Percentiles rank a stretch among this genome's conserved stretches.
These are phyloP conservation scores for Perilla frutescens DNA, from an alignment of 257 asterid genomes.

Conservation along the genomic window DNA sequence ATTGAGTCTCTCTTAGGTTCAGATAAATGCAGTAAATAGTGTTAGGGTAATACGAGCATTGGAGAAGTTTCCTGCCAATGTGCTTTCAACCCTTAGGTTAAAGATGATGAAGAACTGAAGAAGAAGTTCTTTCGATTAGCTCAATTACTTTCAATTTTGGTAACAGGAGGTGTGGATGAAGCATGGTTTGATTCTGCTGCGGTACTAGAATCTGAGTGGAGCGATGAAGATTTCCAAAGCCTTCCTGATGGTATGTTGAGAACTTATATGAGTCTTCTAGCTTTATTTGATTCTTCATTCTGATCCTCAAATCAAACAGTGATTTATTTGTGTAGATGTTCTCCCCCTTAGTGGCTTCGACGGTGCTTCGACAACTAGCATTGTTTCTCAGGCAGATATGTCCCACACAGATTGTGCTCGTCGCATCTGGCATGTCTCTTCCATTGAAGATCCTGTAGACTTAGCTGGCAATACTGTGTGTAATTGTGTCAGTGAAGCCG, in stretches of 20 bases:
- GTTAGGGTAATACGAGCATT: background rate
- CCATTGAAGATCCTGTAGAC: conserved; percentile 43
- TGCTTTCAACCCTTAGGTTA: background rate
- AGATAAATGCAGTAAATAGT: background rate
- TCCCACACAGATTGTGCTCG: conserved; percentile 32
- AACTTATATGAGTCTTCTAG: background rate
- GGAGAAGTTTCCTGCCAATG: conserved; percentile 1
- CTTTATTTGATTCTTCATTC: background rate
- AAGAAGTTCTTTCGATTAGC: background rate
- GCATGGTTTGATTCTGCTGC: conserved; percentile 83
- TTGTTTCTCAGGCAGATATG: conserved; percentile 35
- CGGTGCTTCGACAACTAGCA: conserved; percentile 28
- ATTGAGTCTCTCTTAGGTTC: too few relatives aligned
- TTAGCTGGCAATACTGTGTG: conserved; percentile 42
- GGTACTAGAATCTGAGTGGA: conserved; percentile 75
- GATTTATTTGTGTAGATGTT: conserved; percentile 50
- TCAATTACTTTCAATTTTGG: background rate
- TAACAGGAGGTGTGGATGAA: conserved; percentile 68
- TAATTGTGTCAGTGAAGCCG: conserved; percentile 50
- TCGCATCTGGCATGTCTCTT: conserved; percentile 30
- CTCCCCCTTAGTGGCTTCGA: conserved; percentile 54
- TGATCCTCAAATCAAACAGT: background rate
- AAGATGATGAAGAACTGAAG: conserved; percentile 18
- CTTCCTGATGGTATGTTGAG: conserved; percentile 69
- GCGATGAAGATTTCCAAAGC: conserved; percentile 85